Base-by-base conservation (phyloP, 495 filamentous ascomycete species). In the Penicillium atrosanguineum region DNA sequence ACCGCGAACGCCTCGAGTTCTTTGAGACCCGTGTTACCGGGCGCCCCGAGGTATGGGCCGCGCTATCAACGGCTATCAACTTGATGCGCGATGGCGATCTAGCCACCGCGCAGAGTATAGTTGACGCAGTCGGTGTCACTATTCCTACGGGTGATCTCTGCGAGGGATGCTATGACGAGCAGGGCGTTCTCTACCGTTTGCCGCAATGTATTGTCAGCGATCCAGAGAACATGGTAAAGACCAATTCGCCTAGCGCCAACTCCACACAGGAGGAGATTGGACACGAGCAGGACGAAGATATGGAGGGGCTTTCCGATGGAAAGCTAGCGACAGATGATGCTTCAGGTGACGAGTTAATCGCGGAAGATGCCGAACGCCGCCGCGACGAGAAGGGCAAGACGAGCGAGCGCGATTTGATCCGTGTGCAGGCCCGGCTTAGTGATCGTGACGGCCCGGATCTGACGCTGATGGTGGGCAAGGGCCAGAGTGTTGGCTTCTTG, bases 11-110 rank as follows among this genome's bases (percentile, higher is more conserved):
- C 26, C 65, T 68, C 21, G 89, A 89, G 52, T 94, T 91, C 71
- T 94, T 90, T 57, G 87, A 91, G 49, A 97, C 92, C 3, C 74
- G 89, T 29, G 88, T 94, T 4, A 86, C 86, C 6, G 90, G 91
- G 9, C 78, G 82, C 6, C 55, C 78, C 14, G 89, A 95, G 60
- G 76, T 92, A 38, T 97, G 92, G 92, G 80, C 79, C 37, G 87
- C 89, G 1, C 55, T 96, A 11, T 78, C 78, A 25, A 71, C 82
- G 0, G 88, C 85, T 0, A 71, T 88, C 14, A 81, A 88, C 48
- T 68, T 88, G 16, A 60, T 95, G 57, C 85, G 83, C 69, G 57
- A 61, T 3, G 71, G 67, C 9, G 80, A 87, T n/a, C 57, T 90
- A 4, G 77, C 65, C 12, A 92, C 87, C 4, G 91, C 92, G 25